Base-by-base conservation (phyloP, 805 yeast species). In the Candida alai region DNA sequence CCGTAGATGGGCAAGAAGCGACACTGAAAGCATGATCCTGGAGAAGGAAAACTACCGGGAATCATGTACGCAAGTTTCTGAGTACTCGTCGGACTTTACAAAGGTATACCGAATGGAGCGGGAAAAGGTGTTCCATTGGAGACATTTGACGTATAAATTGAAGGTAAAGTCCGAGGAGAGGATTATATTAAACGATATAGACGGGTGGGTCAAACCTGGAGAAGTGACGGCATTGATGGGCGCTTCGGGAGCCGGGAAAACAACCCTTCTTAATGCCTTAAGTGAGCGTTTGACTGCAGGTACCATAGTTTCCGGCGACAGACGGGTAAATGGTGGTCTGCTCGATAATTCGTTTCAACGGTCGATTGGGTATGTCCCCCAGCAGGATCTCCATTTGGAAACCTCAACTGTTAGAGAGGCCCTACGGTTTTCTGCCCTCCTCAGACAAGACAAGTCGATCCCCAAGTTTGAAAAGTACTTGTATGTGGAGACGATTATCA, bases 191-290 rank as follows among this genome's bases (percentile, higher is more conserved):
- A 48, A 62, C 42, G 54, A 52, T 27, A 58, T 62, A 24, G 65
- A 58, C 48, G 90, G 90, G 32, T 83, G 78, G 68, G 86, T 81
- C 36, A 78, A 78, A 50, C 90, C 90, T 13, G 90, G 90, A 48
- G 81, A 84, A 37, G 66, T 83, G 57, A 82, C 89, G 26, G 90
- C 90, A 4, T 65, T 83, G 39, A 82, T 83, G 89, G 93, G 93
- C 50, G 84, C 81, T 34, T 83, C 90, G 21, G 93, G 93, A 63
- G 93, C 93, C 29, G 93, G 93, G 64, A 83, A 83, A 51, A 83
- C 93, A 17, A 84, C 90, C 3, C 63, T 83, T 38, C 66, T 84
- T 47, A 82, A 83, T 56, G 79, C 80, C 45, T 68, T 84, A 40
- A 79, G 87, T 15, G 84, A 79, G 50, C 73, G 90, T 56, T 74